phyloP scores from a whole-genome alignment of 139 green algal genomes.

The Marvania coccoides region DNA sequence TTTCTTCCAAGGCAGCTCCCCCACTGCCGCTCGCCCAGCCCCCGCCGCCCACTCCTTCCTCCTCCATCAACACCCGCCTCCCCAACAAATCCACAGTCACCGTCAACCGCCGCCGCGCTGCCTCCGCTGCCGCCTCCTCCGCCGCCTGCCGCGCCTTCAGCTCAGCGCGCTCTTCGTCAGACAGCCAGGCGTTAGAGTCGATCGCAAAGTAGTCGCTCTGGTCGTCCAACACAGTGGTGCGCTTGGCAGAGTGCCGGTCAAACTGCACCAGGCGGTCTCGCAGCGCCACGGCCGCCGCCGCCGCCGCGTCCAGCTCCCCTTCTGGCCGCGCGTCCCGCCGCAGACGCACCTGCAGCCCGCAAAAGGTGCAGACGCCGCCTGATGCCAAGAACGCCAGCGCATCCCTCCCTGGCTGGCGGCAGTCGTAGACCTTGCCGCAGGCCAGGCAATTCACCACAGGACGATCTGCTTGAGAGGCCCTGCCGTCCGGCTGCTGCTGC shows the following conservation, averaged over 20 bases:
- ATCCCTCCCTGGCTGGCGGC: conserved; percentile 40
- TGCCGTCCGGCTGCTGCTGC: neutral
- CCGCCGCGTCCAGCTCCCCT: neutral
- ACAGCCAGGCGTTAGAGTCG: conserved; percentile 86
- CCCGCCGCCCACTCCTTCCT: neutral
- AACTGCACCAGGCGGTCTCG: conserved; percentile 48
- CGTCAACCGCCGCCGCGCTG: conserved; percentile 40
- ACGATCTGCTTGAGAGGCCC: conserved; percentile 7
- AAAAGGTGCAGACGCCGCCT: conserved; percentile 64
- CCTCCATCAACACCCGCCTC: conserved; percentile 28
- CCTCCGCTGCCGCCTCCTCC: conserved; percentile 52
- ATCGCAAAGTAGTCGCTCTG: conserved; percentile 93
- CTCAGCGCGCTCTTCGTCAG: conserved; percentile 59
- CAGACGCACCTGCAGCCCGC: conserved; percentile 49
- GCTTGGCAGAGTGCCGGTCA: conserved; percentile 66
- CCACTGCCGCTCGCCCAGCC: neutral
- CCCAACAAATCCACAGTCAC: conserved; percentile 84
- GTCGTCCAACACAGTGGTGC: conserved; percentile 88
- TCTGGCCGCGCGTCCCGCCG: conserved; percentile 14
- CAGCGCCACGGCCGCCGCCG: neutral
- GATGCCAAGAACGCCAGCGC: conserved; percentile 48
- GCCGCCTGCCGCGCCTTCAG: conserved; percentile 40
- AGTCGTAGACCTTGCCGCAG: conserved; percentile 83
- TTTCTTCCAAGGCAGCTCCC: conserved; percentile 4
- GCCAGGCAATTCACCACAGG: conserved; percentile 73